A percentile compares a stretch with the other conserved stretches of the same genome.
Conservation (phyloP, 1,284 basidiomycete genomes). For the Leccinum cinnamomeum region DNA sequence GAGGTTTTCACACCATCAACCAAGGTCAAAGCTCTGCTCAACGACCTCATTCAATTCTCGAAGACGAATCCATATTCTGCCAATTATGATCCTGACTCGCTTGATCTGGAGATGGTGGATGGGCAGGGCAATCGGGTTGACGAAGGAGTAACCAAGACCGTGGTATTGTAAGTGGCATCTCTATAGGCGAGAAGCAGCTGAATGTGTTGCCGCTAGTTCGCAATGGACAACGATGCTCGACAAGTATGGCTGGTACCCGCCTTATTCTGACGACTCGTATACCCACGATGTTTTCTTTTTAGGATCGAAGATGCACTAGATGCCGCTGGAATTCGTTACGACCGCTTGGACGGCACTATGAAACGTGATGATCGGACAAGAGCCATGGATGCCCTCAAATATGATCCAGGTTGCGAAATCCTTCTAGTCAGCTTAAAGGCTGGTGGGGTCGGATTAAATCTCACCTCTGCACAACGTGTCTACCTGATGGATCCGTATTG, state of each 20-base stretch:
- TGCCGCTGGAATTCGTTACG: conserved; percentile 77
- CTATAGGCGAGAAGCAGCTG: conserved; percentile 16
- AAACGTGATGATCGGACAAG: conserved; percentile 88
- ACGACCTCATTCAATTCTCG: conserved; percentile 76
- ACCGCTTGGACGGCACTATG: conserved; percentile 95
- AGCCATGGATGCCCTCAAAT: conserved; percentile 89
- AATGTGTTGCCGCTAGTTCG: conserved; percentile 52
- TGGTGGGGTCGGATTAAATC: conserved; percentile 94
- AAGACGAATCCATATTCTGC: conserved; percentile 75
- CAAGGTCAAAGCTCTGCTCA: conserved; percentile 79
- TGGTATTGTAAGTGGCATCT: conserved; percentile 76
- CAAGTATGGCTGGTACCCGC: conserved; percentile 53
- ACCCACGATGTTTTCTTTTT: conserved; percentile 19
- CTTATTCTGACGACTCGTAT: conserved; percentile 1
- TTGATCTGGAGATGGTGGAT: conserved; percentile 76
- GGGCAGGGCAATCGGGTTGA: conserved; percentile 68
- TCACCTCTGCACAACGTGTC: conserved; percentile 89
- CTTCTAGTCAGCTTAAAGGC: conserved; percentile 95
- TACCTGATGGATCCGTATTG: conserved; percentile 97
- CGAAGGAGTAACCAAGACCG: conserved; percentile 76
- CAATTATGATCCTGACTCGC: conserved; percentile 76
- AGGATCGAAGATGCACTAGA: conserved; percentile 90
- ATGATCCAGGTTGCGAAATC: conserved; percentile 84
- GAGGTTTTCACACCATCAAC: conserved; percentile 79
- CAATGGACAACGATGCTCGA: conserved; percentile 98